Base-by-base conservation (phyloP, 495 filamentous ascomycete species). In the Oidiodendron maius region DNA sequence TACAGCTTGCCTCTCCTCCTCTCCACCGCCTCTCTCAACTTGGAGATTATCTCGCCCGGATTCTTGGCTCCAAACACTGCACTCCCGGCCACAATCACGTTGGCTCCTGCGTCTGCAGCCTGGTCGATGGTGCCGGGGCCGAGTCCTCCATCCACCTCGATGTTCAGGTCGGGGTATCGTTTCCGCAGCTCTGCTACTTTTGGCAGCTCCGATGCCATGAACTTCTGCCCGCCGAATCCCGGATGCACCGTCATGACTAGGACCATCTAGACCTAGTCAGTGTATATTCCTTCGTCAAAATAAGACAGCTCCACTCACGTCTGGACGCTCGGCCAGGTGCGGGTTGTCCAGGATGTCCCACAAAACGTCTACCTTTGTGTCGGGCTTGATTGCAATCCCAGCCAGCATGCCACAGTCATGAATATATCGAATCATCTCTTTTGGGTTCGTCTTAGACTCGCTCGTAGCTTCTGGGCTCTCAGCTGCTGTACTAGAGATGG, bases 221-320 rank as follows among this genome's bases (percentile, higher is more conserved):
- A 98, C 63, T 94, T 95, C 66, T 98, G 94, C 11, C 93, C 93
- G 51, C 93, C 94, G 66, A 97, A 98, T 44, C 93, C 93, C 16
- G 93, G 93, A 66, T 98, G 82, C 16, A 98, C 93, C 8, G 93
- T 98, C 93, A 98, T 98, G 32, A 98, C 83, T 9, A 98, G 82
- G 21, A 94, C 89, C 94, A 98, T 97, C 93, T 98, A 38, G 23
- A n/a, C 4, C 21, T 37, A 17, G 51, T 22, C n/a, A n/a, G n/a
- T 51, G 47, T 36, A 46, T 23, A 2, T 2, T 10, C 37, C 37
- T 10, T 30, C 24, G 9, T 16, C 1, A 22, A 26, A 8, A 28
- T 12, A 26, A 5, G 1, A 44, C 11, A 4, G 18, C 9, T 10
- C 16, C 16, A 35, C 88, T 69, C 63, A 98, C 93, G 77, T 98